Percentiles rank a stretch among this genome's conserved stretches.
Evolutionary conservation across 768 basidiomycete genomes (phyloP).

Genomic region (Pleurotus sapidus): DNA sequence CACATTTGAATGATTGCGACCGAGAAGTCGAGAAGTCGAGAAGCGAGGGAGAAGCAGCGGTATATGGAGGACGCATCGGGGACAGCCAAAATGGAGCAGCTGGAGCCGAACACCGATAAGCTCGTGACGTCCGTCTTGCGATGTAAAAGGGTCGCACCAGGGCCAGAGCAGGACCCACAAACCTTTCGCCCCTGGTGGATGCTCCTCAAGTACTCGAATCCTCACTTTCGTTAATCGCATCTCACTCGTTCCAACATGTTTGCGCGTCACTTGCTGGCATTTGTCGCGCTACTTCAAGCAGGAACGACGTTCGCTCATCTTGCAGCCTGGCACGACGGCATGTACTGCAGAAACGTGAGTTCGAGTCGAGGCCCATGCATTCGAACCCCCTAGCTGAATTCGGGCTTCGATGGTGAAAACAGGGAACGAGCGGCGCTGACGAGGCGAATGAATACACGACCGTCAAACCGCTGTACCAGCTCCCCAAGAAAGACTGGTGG

Average conservation of each 20-base stretch:
- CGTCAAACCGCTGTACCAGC: constrained; percentile 41
- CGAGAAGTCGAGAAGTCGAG: too few relatives aligned
- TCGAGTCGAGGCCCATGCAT: not conserved
- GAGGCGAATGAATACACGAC: constrained; percentile 36
- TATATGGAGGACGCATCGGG: too few relatives aligned
- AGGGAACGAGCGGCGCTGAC: constrained; percentile 27
- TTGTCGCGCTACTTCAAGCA: not conserved
- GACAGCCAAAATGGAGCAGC: too few relatives aligned
- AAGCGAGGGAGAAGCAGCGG: too few relatives aligned
- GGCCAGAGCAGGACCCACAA: too few relatives aligned
- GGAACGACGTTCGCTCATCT: constrained; percentile 30
- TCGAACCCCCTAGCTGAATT: not conserved
- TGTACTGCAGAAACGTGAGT: constrained; percentile 46
- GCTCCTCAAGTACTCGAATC: too few relatives aligned
- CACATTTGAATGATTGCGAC: too few relatives aligned
- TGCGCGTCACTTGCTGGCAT: not conserved
- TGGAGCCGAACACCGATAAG: too few relatives aligned
- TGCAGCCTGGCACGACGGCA: constrained; percentile 37
- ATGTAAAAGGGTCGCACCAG: too few relatives aligned
- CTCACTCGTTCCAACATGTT: not conserved
- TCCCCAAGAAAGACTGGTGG: constrained; percentile 41
- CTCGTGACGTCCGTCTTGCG: too few relatives aligned
- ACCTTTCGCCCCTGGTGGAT: too few relatives aligned
- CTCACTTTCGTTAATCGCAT: not conserved
- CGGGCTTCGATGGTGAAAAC: not conserved